phyloP scores from a whole-genome alignment of 2,329 filamentous ascomycete genomes.

The Didymella exigua region DNA sequence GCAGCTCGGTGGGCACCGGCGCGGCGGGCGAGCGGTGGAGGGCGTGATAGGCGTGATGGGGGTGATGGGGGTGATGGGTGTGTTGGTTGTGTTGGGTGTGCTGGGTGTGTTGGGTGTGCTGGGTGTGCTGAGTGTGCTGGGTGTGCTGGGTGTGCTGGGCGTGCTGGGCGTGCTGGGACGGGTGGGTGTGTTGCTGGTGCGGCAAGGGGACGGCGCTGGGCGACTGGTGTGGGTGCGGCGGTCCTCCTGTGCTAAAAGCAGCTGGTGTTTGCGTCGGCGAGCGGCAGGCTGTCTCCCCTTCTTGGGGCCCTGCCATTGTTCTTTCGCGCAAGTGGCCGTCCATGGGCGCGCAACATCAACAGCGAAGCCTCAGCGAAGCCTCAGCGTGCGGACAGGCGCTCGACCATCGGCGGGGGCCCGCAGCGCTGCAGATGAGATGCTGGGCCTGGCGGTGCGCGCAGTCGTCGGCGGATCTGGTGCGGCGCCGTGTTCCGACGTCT shows the following conservation, averaged over 20 bases:
- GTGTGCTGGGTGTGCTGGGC: too few relatives aligned
- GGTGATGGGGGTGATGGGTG: slow-evolving; percentile 9
- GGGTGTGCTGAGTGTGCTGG: too few relatives aligned
- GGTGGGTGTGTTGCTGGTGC: too few relatives aligned
- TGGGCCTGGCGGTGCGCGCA: neutral
- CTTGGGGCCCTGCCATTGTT: slow-evolving; percentile 44
- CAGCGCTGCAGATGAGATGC: slow-evolving; percentile 3
- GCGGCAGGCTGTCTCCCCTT: slow-evolving; percentile 45
- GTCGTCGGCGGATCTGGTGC: neutral
- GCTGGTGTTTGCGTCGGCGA: slow-evolving; percentile 45
- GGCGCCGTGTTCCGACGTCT: slow-evolving; percentile 9
- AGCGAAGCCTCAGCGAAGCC: slow-evolving; percentile 10
- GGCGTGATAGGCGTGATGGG: slow-evolving; percentile 10
- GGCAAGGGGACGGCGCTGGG: slow-evolving; percentile 43
- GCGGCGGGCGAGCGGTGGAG: slow-evolving; percentile 43
- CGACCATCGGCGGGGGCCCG: slow-evolving; percentile 19
- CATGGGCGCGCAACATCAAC: slow-evolving; percentile 24
- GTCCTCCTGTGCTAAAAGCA: slow-evolving; percentile 36
- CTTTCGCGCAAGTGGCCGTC: slow-evolving; percentile 42
- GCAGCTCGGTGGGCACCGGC: slow-evolving; percentile 47
- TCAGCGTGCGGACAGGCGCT: neutral
- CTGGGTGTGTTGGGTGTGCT: slow-evolving; percentile 36
- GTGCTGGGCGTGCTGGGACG: slow-evolving; percentile 15
- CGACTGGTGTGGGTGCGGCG: slow-evolving; percentile 45
- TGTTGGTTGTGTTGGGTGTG: neutral